Evolutionary conservation across 306 rosid genomes (phyloP), one percentile per base, ranked within the genome.

Genomic region (Dryas drummondii): DNA sequence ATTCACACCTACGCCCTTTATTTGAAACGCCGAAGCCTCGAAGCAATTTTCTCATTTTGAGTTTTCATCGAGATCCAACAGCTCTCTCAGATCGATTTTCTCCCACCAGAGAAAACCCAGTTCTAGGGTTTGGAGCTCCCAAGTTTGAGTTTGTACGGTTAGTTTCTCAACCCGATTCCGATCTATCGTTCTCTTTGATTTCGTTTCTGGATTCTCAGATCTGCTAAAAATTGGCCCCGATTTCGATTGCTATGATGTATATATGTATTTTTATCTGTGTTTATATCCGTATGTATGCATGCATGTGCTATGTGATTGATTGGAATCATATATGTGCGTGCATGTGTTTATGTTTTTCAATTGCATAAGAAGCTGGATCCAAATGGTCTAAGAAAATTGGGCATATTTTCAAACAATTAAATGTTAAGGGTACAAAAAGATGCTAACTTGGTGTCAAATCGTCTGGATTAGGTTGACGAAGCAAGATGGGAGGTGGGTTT

Each of bases 401-500:
- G 15, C 10, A 13, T 4, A 32, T 60, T 60, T 12, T 37, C 0
- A 7, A 2, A 12, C 45, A 60, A 13, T 13, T 32, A 5, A 5
- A 45, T 32, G 49, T 46, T 46, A 5, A 15, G 11, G 32, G 3
- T 46, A 8, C 8, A 46, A 46, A 46, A 46, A 6, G 0, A 0
- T 44, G 46, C n/a, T 57, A 66, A 58, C 50, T 44, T 45, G 76
- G 26, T 72, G 9, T 37, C 47, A 11, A 22, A 47, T 45, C 47
- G 5, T 4, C 40, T 22, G 45, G 55, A 44, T 57, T 45, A 57
- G 76, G 76, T 57, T 44, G 72, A 64, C 7, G 22, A 50, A 49
- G 49, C 41, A 88, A 82, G 66, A 93, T 93, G 98, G 98, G 98
- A 55, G 97, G 97, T 72, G 98, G 97, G 32, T 93, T 93, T 89